Conservation (phyloP, 2,329 filamentous ascomycete species). For the Aspergillus tubingensis region DNA sequence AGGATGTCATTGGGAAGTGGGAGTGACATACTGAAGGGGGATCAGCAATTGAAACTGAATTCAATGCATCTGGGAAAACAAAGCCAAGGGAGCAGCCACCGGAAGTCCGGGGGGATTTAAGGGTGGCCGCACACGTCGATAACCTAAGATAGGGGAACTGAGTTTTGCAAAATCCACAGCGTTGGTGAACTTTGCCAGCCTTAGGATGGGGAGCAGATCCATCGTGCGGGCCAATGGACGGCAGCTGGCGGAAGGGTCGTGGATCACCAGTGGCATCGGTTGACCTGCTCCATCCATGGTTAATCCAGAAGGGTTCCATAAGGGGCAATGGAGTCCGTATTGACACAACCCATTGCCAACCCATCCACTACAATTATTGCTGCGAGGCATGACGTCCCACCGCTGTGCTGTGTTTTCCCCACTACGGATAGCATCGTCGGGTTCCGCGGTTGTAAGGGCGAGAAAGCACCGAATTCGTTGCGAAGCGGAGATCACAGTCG, state of each 20-base stretch:
- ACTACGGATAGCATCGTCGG: not conserved
- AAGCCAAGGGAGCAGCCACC: not conserved
- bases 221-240: conserved; percentile 14
- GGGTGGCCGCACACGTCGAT: not conserved
- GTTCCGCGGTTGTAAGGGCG: not conserved
- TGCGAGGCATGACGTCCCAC: not conserved
- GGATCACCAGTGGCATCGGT: conserved; percentile 16
- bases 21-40: conserved; percentile 24
- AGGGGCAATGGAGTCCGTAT: not conserved
- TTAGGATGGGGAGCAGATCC: conserved; percentile 11
- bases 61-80: conserved; percentile 6
- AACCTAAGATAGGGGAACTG: conserved; percentile 7
- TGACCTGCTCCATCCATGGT: conserved; percentile 16
- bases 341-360: not conserved
- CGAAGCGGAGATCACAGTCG: not conserved
- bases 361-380: not conserved
- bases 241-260: conserved; percentile 16
- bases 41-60: conserved; percentile 1
- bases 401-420: not conserved
- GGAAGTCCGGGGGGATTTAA: conserved; percentile 3
- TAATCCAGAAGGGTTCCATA: conserved; percentile 6
- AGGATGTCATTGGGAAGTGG: conserved; percentile 32
- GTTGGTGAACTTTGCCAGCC: not conserved
- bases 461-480: not conserved
- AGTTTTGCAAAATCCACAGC: conserved; percentile 9